These are phyloP conservation scores for Monosporascus ibericus DNA, from an alignment of 2,329 filamentous ascomycete genomes.

Conservation along the genomic window DNA sequence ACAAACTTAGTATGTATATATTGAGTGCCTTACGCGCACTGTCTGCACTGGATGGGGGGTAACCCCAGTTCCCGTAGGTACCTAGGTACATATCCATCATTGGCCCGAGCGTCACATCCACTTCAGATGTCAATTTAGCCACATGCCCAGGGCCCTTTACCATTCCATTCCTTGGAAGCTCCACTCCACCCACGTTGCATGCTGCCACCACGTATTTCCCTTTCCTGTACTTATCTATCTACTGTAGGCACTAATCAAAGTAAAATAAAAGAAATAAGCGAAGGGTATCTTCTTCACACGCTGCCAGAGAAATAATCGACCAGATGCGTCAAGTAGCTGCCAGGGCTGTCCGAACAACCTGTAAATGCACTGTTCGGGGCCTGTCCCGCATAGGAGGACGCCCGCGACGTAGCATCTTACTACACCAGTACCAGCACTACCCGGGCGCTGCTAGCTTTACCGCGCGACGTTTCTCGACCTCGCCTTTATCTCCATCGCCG, in stretches of 20 bases:
- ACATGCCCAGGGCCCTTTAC: too few relatives aligned
- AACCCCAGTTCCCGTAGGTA: too few relatives aligned
- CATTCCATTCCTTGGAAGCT: background rate
- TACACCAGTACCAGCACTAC: conserved; percentile 11
- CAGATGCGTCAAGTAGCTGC: conserved; percentile 70
- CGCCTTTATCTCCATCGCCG: conserved; percentile 19
- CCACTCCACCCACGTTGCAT: background rate
- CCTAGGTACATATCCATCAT: too few relatives aligned
- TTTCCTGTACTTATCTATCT: too few relatives aligned
- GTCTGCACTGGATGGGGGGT: too few relatives aligned
- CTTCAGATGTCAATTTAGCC: too few relatives aligned
- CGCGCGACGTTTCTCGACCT: conserved; percentile 35
- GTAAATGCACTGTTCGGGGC: conserved; percentile 57
- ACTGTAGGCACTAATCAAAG: background rate
- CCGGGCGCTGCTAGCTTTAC: conserved; percentile 17
- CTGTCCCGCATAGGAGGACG: conserved; percentile 44
- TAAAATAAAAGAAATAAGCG: background rate
- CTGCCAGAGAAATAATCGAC: conserved; percentile 3
- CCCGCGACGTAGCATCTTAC: conserved; percentile 32
- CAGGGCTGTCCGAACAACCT: conserved; percentile 62
- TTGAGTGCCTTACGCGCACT: too few relatives aligned
- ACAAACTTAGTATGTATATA: too few relatives aligned
- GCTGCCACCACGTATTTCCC: too few relatives aligned
- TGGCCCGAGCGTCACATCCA: too few relatives aligned
- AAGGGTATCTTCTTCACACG: background rate